phyloP scores from a whole-genome alignment of 2,329 filamentous ascomycete species.

The Annulohypoxylon truncatum region DNA sequence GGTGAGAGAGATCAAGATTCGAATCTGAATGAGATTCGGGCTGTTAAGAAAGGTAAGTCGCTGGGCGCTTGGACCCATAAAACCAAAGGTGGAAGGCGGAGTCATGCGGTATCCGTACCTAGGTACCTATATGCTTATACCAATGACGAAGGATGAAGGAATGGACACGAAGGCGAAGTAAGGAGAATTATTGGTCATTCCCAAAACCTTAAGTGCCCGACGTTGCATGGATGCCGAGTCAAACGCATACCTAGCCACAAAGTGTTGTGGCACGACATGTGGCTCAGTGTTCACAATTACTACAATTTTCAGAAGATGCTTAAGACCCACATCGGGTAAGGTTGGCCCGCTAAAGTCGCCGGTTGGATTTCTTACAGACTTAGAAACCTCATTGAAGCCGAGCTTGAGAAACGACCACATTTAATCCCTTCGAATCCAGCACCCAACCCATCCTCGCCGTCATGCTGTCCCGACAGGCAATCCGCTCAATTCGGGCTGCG shows the following conservation, averaged over 20 bases:
- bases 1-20: conserved; percentile 3
- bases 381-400: conserved; percentile 44
- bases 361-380: conserved; percentile 45
- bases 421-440: conserved; percentile 41
- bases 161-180: background rate
- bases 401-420: conserved; percentile 40
- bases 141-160: too few relatives aligned
- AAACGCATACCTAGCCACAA: background rate
- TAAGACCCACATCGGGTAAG: conserved; percentile 17
- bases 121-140: background rate
- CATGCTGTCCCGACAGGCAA: conserved; percentile 71
- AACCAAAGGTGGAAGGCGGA: background rate
- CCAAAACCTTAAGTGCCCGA: background rate
- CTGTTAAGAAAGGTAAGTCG: background rate
- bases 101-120: background rate
- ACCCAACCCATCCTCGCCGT: conserved; percentile 45
- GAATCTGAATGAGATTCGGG: conserved; percentile 3
- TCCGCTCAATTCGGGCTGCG: conserved; percentile 67
- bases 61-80: background rate
- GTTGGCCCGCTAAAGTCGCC: conserved; percentile 43
- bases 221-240: background rate
- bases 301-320: conserved; percentile 9
- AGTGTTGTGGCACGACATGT: conserved; percentile 2
- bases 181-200: background rate
- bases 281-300: conserved; percentile 20